Conservation (phyloP, 202 grass and related monocot genomes). For the Panicum virgatum region DNA sequence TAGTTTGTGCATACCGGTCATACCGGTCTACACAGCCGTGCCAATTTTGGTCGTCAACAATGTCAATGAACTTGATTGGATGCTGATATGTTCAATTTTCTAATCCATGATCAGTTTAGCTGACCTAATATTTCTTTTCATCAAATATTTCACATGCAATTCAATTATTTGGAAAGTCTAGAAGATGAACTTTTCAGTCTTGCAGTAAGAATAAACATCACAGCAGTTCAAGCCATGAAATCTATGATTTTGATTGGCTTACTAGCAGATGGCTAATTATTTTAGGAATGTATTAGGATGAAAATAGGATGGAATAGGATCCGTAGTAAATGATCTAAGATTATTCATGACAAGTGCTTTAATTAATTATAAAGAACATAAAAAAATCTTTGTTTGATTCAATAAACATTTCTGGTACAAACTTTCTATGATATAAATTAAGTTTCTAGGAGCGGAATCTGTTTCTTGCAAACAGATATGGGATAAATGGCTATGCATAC, state of each 20-base stretch:
- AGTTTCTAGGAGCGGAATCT: not conserved
- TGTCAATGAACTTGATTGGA: not conserved
- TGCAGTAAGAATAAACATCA: too few relatives aligned
- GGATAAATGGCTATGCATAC: conserved; percentile 17
- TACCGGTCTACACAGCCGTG: too few relatives aligned
- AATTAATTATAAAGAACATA: not conserved
- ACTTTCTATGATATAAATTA: conserved; percentile 2
- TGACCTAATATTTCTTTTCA: not conserved
- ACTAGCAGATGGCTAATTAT: not conserved
- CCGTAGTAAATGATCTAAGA: not conserved
- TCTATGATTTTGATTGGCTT: too few relatives aligned
- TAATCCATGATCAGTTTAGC: not conserved
- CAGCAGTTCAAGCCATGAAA: too few relatives aligned
- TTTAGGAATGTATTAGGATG: not conserved
- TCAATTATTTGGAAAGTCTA: not conserved
- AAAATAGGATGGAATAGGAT: not conserved
- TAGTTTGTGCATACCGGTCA: too few relatives aligned
- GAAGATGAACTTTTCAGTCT: too few relatives aligned
- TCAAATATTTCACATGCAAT: not conserved
- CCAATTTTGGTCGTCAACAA: too few relatives aligned
- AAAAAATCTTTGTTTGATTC: conserved; percentile 4
- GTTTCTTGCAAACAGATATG: conserved; percentile 3
- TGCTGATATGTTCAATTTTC: not conserved
- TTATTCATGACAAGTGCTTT: not conserved
- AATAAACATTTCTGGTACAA: conserved; percentile 25